Base-by-base conservation (phyloP, 2,329 filamentous ascomycete genomes). In the Blastomyces parvus region DNA sequence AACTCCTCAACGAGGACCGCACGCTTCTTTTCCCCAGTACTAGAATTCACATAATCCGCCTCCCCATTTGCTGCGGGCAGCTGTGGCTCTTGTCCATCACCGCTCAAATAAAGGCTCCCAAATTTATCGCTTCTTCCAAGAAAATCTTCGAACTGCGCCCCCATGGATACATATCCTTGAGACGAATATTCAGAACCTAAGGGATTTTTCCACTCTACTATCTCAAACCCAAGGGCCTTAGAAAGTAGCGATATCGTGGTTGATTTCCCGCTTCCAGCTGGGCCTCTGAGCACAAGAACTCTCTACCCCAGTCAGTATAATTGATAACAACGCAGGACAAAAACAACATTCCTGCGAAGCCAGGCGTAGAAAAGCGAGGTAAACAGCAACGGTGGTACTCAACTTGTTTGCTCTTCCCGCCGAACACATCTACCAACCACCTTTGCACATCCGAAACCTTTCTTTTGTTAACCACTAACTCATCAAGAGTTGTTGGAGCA, bases 141-240 rank as follows among this genome's bases (percentile, higher is more conserved):
- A 69, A 97, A 99, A 66, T 97, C 93, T 68, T 96, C 90, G 71
- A 99, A 99, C 68, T 95, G 89, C 7, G 86, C 82, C 5, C 90
- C 86, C 38, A 87, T 82, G 0, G 91, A 92, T 52, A 86, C 80
- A 60, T 86, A 87, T 0, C 85, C 86, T 46, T 85, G 83, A 9
- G 82, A 77, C 1, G 83, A 80, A 1, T 82, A 83, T 38, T 84
- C 81, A 1, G 83, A 83, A 0, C 83, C 84, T 0, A 84, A 81
- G 0, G 93, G 91, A 72, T 96, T 97, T 72, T 86, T 89, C 94
- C 94, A 99, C 75, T 97, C 91, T 40, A 94, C 79, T 38, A 97
- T 78, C 66, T 92, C 85, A 64, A 88, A 87, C 1, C 83, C 84
- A 79, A 97, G 80, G n/a, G 88, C 85, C 66, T 85, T 85, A 4